Evolutionary conservation across 257 asterid genomes (phyloP).

Genomic region (Fraxinus anomala): DNA sequence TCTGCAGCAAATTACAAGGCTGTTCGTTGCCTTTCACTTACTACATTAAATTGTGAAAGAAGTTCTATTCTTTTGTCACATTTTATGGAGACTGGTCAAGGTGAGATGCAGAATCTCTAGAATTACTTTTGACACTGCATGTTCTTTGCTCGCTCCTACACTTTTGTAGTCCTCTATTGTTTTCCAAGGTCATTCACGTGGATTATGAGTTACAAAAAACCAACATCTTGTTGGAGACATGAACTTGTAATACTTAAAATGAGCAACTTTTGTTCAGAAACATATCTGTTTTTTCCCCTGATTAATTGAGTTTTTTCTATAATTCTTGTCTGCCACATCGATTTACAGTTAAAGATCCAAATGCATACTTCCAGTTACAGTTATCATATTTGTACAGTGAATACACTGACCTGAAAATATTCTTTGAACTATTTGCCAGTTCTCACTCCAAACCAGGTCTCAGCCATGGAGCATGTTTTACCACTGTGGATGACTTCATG

Average conservation of each 20-base stretch:
- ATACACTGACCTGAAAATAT: conserved; percentile 25
- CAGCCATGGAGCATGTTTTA: conserved; percentile 76
- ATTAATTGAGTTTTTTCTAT: neutral
- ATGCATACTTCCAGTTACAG: conserved; percentile 1
- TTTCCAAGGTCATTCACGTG: conserved; percentile 7
- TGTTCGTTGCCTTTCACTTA: conserved; percentile 79
- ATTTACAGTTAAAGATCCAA: neutral
- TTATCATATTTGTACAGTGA: conserved; percentile 2
- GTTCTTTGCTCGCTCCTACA: conserved; percentile 11
- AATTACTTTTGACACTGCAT: neutral
- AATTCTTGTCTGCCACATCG: neutral
- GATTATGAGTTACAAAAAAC: neutral
- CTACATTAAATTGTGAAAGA: conserved; percentile 79
- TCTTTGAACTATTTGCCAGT: conserved; percentile 48
- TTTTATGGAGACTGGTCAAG: conserved; percentile 76
- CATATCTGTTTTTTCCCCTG: neutral
- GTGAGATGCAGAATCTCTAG: conserved; percentile 42
- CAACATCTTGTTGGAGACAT: neutral
- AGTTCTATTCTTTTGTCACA: conserved; percentile 68
- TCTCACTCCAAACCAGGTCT: conserved; percentile 77
- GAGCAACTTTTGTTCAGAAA: conserved; percentile 16
- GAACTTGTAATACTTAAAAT: neutral
- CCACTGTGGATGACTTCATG: conserved; percentile 77
- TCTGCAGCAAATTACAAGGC: conserved; percentile 91
- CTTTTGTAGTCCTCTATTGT: neutral